A percentile compares a stretch with the other conserved stretches of the same genome.
Evolutionary conservation across 495 filamentous ascomycete genomes (phyloP).

Genomic region (Aspergillus saccharolyticus): DNA sequence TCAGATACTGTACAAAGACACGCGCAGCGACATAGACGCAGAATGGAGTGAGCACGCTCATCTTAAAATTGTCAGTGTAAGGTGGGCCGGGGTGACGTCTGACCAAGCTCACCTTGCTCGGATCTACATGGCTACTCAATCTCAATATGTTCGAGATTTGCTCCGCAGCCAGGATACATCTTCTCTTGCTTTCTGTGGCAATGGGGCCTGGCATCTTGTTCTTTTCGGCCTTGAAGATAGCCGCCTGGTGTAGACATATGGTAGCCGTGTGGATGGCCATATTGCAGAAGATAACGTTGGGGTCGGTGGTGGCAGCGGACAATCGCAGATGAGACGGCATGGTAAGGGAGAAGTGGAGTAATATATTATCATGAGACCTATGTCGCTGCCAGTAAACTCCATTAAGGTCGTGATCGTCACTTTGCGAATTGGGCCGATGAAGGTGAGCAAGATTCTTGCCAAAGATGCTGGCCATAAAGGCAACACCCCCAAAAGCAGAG

Average conservation of each 20-base stretch:
- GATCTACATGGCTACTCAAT: slow-evolving; percentile 85
- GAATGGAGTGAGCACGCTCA: slow-evolving; percentile 95
- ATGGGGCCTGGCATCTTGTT: slow-evolving; percentile 73
- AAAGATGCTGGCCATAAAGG: slow-evolving; percentile 82
- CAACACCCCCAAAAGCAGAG: slow-evolving; percentile 74
- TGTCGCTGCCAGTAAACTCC: slow-evolving; percentile 97
- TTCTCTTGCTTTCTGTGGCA: slow-evolving; percentile 80
- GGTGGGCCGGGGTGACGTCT: neutral
- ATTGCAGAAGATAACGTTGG: slow-evolving; percentile 91
- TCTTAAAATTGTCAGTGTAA: slow-evolving; percentile 48
- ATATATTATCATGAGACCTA: slow-evolving; percentile 79
- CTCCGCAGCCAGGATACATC: slow-evolving; percentile 88
- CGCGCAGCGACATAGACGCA: slow-evolving; percentile 91
- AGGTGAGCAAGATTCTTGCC: slow-evolving; percentile 92
- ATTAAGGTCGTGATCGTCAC: slow-evolving; percentile 82
- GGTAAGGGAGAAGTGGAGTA: slow-evolving; percentile 78
- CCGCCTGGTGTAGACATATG: slow-evolving; percentile 95
- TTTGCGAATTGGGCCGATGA: slow-evolving; percentile 79
- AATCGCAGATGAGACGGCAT: slow-evolving; percentile 81
- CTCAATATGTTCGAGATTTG: slow-evolving; percentile 97
- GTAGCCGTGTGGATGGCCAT: slow-evolving; percentile 96
- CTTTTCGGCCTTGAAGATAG: slow-evolving; percentile 94
- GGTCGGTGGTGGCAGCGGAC: slow-evolving; percentile 65
- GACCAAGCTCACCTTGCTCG: slow-evolving; percentile 64
- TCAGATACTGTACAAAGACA: slow-evolving; percentile 94